These are phyloP conservation scores for Papiliotrema terrestris DNA, from an alignment of 1,284 basidiomycete genomes.

Conservation along the genomic window DNA sequence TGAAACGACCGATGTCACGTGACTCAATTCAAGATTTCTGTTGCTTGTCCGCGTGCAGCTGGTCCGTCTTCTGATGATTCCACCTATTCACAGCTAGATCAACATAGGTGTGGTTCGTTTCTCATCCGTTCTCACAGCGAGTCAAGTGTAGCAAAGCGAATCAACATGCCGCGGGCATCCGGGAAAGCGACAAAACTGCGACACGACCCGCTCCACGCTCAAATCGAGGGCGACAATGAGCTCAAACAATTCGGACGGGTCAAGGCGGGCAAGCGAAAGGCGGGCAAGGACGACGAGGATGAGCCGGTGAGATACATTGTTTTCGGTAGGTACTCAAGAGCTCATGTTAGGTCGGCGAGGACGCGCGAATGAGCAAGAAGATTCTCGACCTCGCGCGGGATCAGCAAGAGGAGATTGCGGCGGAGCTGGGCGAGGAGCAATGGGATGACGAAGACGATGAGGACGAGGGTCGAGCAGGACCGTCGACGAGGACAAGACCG, in stretches of 20 bases:
- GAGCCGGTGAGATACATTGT: conserved; percentile 50
- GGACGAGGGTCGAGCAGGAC: conserved; percentile 38
- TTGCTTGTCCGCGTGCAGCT: too few relatives aligned
- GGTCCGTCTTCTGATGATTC: too few relatives aligned
- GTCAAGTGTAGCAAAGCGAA: too few relatives aligned
- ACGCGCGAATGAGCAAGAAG: conserved; percentile 78
- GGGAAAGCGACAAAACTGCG: conserved; percentile 43
- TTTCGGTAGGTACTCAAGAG: neutral
- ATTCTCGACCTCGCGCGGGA: conserved; percentile 90
- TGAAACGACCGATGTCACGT: too few relatives aligned
- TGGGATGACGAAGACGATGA: conserved; percentile 46
- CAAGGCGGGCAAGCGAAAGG: conserved; percentile 65
- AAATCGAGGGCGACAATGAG: conserved; percentile 71
- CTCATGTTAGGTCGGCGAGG: conserved; percentile 61
- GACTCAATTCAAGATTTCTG: too few relatives aligned
- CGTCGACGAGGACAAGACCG: conserved; percentile 23
- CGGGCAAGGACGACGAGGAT: conserved; percentile 59
- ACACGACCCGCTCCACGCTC: conserved; percentile 80
- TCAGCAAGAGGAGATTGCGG: conserved; percentile 86
- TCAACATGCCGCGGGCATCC: conserved; percentile 40
- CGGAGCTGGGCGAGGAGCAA: conserved; percentile 51
- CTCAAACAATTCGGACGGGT: conserved; percentile 70
- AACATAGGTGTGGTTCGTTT: too few relatives aligned
- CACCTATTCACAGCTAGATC: too few relatives aligned
- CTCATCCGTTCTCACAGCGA: too few relatives aligned